These are phyloP conservation scores for Ustilago xerochloae DNA, from an alignment of 1,284 basidiomycete species.

Conservation along the genomic window DNA sequence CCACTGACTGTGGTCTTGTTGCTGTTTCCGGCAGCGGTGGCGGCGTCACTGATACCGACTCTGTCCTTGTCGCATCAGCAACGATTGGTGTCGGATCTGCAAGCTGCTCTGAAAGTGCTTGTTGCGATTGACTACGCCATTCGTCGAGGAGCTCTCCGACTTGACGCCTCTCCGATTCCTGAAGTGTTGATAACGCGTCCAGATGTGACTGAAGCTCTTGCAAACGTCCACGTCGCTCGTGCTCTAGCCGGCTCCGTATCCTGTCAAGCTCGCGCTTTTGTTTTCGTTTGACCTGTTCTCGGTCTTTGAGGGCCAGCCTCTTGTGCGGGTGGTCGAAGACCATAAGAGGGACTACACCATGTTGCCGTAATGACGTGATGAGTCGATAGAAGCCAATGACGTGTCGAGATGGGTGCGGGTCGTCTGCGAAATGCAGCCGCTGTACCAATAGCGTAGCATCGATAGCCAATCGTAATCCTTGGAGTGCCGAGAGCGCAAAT, in stretches of 20 bases:
- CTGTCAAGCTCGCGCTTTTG: slow-evolving; percentile 46
- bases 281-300: slow-evolving; percentile 51
- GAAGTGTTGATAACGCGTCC: slow-evolving; percentile 17
- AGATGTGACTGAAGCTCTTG: slow-evolving; percentile 27
- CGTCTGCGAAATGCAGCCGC: slow-evolving; percentile 53
- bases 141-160: slow-evolving; percentile 33
- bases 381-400: slow-evolving; percentile 59
- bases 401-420: slow-evolving; percentile 52
- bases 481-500: slow-evolving; percentile 32
- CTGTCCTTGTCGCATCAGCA: neutral
- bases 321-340: slow-evolving; percentile 60
- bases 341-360: slow-evolving; percentile 53
- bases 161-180: slow-evolving; percentile 26
- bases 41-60: neutral
- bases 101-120: neutral
- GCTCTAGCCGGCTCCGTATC: slow-evolving; percentile 39
- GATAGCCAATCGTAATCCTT: slow-evolving; percentile 48
- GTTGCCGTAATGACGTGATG: slow-evolving; percentile 42
- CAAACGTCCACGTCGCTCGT: slow-evolving; percentile 27
- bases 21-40: slow-evolving; percentile 6
- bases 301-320: slow-evolving; percentile 46
- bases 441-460: slow-evolving; percentile 57
- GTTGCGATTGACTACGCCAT: slow-evolving; percentile 17
- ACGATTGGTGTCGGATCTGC: neutral
- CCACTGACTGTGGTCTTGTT: slow-evolving; percentile 17